Evolutionary conservation across 2,329 filamentous ascomycete species (phyloP), one percentile per base, ranked within the genome.

Genomic region (Ascocoryne sarcoides): DNA sequence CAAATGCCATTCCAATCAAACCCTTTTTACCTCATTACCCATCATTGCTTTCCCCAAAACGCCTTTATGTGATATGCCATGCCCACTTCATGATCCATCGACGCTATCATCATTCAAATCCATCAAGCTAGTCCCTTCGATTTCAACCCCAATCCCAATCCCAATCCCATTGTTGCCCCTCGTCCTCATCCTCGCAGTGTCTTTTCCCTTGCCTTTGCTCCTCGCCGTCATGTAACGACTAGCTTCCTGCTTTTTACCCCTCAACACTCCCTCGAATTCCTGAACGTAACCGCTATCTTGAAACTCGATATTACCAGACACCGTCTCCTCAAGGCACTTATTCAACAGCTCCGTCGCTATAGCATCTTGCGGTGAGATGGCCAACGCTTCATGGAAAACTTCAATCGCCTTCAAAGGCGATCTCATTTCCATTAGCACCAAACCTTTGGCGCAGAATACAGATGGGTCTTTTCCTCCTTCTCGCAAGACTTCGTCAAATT

Each of bases 401-500:
- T 81, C 71, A 3, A 92, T 80, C 0, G 90, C 90, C 33, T 93
- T 83, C 53, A 83, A 82, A 0, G 78, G 75, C 37, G 76, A 71
- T 12, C 76, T 78, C 50, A 87, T 70, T 54, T 95, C 87, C 51
- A 96, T 73, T 40, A 90, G 70, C 10, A 94, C 82, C 12, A 96
- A 68, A 0, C 86, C 90, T 55, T 94, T 90, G 9, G 87, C 82
- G 36, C 78, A 76, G 57, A 94, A 92, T 2, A 92, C 75, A 20
- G 77, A 73, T 1, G 84, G 73, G 48, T 92, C 84, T 49, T 89
- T 88, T 32, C 82, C 82, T 5, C 87, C 86, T 34, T 85, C 76
- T 10, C 90, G 73, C 20, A 95, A 71, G 20, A 94, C 92, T 55
- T 89, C 82, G 48, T 95, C 84, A 54, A 95, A 96, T 57, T 90